Conservation (phyloP, 768 basidiomycete species). For the Phallus indusiatus region DNA sequence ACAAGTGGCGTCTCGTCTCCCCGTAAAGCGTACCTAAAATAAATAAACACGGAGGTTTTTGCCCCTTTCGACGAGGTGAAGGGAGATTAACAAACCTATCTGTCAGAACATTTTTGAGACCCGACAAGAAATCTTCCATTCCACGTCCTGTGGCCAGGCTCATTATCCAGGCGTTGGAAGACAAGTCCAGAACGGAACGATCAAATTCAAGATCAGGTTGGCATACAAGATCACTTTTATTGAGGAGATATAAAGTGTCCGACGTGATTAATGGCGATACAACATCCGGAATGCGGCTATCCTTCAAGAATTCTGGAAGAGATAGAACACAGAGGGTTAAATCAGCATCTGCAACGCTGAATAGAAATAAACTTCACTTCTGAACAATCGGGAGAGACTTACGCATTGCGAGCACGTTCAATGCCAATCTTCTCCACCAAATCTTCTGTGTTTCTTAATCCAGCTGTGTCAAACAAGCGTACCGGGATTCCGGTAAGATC, state of each 20-base stretch:
- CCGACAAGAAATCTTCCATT: slow-evolving; percentile 47
- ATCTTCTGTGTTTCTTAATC: slow-evolving; percentile 59
- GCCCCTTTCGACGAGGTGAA: neutral
- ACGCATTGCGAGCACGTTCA: slow-evolving; percentile 62
- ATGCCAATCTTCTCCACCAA: slow-evolving; percentile 74
- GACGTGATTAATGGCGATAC: slow-evolving; percentile 40
- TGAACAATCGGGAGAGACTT: slow-evolving; percentile 20
- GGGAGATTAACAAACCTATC: slow-evolving; percentile 39
- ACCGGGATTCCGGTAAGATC: slow-evolving; percentile 86
- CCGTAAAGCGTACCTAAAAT: slow-evolving; percentile 14
- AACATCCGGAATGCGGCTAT: slow-evolving; percentile 30
- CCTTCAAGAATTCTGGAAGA: slow-evolving; percentile 33
- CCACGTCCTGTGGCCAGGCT: slow-evolving; percentile 57
- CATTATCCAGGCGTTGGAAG: slow-evolving; percentile 38
- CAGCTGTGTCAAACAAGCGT: slow-evolving; percentile 78
- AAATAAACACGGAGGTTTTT: neutral
- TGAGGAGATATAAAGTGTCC: slow-evolving; percentile 63
- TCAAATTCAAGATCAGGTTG: neutral
- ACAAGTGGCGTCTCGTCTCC: slow-evolving; percentile 48
- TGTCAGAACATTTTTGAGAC: slow-evolving; percentile 43
- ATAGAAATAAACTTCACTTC: neutral
- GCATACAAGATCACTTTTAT: slow-evolving; percentile 59
- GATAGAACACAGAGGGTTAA: slow-evolving; percentile 76
- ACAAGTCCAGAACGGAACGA: neutral
- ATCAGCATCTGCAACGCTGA: slow-evolving; percentile 59